Evolutionary conservation across 495 filamentous ascomycete genomes (phyloP), one percentile per base, ranked within the genome.

Genomic region (Penicillium manginii): DNA sequence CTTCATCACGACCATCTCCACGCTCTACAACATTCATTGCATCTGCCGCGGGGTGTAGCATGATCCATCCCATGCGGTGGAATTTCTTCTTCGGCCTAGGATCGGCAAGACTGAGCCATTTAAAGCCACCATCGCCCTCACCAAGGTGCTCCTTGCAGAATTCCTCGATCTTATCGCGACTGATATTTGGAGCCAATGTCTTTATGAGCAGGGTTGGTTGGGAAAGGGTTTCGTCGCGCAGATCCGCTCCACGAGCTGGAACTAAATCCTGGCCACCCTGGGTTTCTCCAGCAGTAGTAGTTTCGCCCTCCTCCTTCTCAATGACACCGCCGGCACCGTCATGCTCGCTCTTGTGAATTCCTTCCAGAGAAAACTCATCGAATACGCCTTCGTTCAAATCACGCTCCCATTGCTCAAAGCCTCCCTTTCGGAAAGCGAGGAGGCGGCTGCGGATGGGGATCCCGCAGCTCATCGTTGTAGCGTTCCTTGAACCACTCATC

Each of bases 401-500:
- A 56, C 81, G 83, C 62, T 91, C 86, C 92, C 92, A 99, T 72
- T 91, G 88, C 43, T 82, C 78, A 66, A 92, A 96, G 39, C 83
- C 83, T 15, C 81, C 84, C 23, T 84, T 83, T 7, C 94, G 86
- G 66, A 91, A 92, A 12, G 89, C 87, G 67, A 85, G 86, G 32
- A 97, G 77, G 48, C 87, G 83, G 47, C 74, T 71, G 40, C 87
- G 88, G 49, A 96, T 81, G 1, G 77, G 73, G 60, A n/a, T 91
- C 88, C 32, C 87, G 78, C 52, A 90, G 83, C 53, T 94, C 92
- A 4, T 92, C 83, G 55, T 94, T 83, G 64, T 99, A 99, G 50
- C 91, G 88, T 74, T 99, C 94, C 60, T 88, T 91, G 76, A 99
- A 99, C 94, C 94, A 99, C 65, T 98, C 93, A 62, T 98, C 94